Evolutionary conservation across 495 filamentous ascomycete species (phyloP).

Genomic region (Aspergillus kassunensis): DNA sequence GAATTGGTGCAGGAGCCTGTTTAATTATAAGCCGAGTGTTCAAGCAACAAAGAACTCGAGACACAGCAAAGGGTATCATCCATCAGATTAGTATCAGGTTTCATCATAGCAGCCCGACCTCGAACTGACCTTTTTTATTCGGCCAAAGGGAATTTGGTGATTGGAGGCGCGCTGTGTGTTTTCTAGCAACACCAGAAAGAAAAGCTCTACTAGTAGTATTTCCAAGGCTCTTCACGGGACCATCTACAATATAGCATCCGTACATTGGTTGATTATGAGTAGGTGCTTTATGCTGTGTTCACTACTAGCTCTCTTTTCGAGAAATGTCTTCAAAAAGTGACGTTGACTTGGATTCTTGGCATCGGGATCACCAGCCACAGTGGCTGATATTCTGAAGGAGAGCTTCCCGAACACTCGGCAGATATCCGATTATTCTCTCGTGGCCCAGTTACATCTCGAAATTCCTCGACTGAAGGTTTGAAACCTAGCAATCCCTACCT

Average conservation of each 20-base stretch:
- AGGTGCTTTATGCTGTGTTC: background rate
- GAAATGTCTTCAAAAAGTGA: background rate
- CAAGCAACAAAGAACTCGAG: background rate
- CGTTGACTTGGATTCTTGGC: slow-evolving; percentile 1
- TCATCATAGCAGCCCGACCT: background rate
- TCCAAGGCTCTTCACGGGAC: slow-evolving; percentile 15
- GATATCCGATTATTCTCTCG: background rate
- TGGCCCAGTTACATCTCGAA: too few species aligned
- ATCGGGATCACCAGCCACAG: slow-evolving; percentile 12
- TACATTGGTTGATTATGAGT: slow-evolving; percentile 21
- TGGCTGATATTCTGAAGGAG: background rate
- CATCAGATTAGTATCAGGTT: too few species aligned
- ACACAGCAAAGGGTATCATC: too few species aligned
- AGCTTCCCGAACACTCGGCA: background rate
- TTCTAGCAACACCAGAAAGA: slow-evolving; percentile 4
- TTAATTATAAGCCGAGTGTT: slow-evolving; percentile 2
- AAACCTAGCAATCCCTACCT: too few species aligned
- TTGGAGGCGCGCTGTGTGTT: background rate
- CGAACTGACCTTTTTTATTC: slow-evolving; percentile 16
- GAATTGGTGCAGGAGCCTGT: slow-evolving; percentile 11
- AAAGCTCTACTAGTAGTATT: slow-evolving; percentile 16
- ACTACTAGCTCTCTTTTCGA: background rate
- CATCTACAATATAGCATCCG: slow-evolving; percentile 8
- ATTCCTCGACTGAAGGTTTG: background rate
- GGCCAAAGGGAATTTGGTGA: background rate